Base-by-base conservation (phyloP, 2,329 filamentous ascomycete genomes). In the Rutstroemia sp. region DNA sequence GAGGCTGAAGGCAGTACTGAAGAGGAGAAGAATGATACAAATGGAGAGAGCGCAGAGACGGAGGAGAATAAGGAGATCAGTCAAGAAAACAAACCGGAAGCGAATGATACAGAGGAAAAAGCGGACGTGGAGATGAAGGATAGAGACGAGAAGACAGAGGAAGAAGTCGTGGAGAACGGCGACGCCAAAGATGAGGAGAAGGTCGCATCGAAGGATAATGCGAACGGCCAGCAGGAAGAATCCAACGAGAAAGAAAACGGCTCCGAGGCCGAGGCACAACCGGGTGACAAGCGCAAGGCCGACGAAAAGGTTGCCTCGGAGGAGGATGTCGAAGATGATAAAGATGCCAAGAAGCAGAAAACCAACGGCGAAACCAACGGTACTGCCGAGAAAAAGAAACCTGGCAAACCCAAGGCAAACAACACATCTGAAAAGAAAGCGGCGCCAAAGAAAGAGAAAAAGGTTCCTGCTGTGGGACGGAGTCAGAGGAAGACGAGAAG, bases 121-220 rank as follows among this genome's bases (percentile, higher is more conserved):
- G 60, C 45, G 10, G 48, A 56, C 23, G 23, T 47, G 21, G 42
- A 46, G 27, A 58, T 38, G 51, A 57, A 62, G 14, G 60, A 54
- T 41, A 23, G 12, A 4, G 55, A 53, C 1, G 34, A 34, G 6
- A 41, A 34, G 10, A 41, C 39, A 12, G 60, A 59, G n/a, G 59
- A 62, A 27, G 23, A 48, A 34, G 19, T 16, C 5, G 23, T 39
- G 19, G 58, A 65, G 34, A 64, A 69, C 19, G 58, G 68, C 30
- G 64, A 70, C 14, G 66, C 70, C 27, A 69, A 74, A 55, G 68
- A 73, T 58, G 71, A 74, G 53, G 60, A 70, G 30, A 60, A 64
- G 34, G 63, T 65, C 16, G 60, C 64, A 63, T 25, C 16, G 16
- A 14, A 49, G 45, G 48, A 54, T 12, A 51, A 61, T 9, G 60